Percentiles rank a stretch among this genome's conserved stretches.
Conservation (phyloP, 75 land plant species). For the Selaginella tamariscina region DNA sequence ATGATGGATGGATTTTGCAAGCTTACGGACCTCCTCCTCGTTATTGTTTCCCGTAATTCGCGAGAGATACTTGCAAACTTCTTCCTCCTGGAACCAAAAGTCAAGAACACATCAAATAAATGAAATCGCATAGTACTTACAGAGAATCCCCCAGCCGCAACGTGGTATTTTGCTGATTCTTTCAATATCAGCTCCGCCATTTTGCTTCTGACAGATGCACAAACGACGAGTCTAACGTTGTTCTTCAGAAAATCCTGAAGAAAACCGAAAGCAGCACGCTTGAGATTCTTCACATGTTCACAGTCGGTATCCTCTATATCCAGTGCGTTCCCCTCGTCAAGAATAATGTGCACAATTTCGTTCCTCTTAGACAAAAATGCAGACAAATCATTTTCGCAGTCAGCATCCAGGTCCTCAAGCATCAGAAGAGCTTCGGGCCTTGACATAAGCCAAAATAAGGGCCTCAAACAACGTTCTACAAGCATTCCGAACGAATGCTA, state of each 20-base stretch:
- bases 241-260: not conserved
- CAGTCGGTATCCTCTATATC: not conserved
- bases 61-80: not conserved
- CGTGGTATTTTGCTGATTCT: not conserved
- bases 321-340: not conserved
- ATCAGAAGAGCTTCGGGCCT: not conserved
- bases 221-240: not conserved
- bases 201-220: not conserved
- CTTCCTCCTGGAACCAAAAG: not conserved
- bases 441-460: not conserved
- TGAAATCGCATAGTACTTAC: not conserved
- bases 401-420: not conserved
- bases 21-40: conserved; percentile 1
- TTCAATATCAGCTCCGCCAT: not conserved
- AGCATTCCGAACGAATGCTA: not conserved
- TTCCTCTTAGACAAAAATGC: not conserved
- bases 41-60: not conserved
- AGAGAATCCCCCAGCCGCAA: not conserved
- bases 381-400: not conserved
- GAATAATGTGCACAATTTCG: not conserved
- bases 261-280: not conserved
- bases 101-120: not conserved
- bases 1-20: not conserved
- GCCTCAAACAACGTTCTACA: not conserved
- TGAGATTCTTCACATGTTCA: not conserved